Evolutionary conservation across 169 alveolate genomes (phyloP), one percentile per base, ranked within the genome.

Genomic region (Plasmodium sp.): DNA sequence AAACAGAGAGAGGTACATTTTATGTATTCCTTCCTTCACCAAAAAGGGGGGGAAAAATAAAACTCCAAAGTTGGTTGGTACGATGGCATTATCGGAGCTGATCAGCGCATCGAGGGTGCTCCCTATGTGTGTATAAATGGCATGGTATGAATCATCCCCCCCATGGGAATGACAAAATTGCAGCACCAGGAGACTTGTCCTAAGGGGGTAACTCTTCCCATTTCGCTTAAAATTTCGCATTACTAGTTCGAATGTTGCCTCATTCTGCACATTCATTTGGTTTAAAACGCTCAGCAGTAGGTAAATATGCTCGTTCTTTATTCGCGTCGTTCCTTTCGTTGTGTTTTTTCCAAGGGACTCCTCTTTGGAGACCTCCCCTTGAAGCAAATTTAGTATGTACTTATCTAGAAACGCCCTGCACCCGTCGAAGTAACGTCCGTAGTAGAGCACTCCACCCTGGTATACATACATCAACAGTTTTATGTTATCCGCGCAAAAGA

Each of bases 31-130:
- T 18, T 86, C 83, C 67, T 74, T 75, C 18, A 18, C n/a, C 41
- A 86, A 33, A 77, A 51, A 75, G 2, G 93, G 93, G 39, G 93
- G 93, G 6, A 86, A 77, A 58, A 86, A 86, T 33, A 86, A 10
- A 22, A 75, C 34, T 18, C 93, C 93, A 77, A 36, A 86, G 56
- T 86, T 86, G 39, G 56, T 86, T 34, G 93, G 84, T 6, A 86
- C 1, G 7, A 77, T 22, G 67, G 41, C 81, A 34, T 31, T 74
- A 45, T 74, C 62, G 33, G 0, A 83, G 36, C 22, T 12, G 14
- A 22, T 83, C 18, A 62, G 62, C 14, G 71, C 56, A 62, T 83
- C 51, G 45, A 75, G 41, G 45, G 81, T 39, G 75, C 43, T 7
- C 6, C 39, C 81, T 41, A 86, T 54, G 36, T 34, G 54, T 86